These are phyloP conservation scores for Sonneratia caseolaris DNA, from an alignment of 345 rosid genomes.

Conservation along the genomic window DNA sequence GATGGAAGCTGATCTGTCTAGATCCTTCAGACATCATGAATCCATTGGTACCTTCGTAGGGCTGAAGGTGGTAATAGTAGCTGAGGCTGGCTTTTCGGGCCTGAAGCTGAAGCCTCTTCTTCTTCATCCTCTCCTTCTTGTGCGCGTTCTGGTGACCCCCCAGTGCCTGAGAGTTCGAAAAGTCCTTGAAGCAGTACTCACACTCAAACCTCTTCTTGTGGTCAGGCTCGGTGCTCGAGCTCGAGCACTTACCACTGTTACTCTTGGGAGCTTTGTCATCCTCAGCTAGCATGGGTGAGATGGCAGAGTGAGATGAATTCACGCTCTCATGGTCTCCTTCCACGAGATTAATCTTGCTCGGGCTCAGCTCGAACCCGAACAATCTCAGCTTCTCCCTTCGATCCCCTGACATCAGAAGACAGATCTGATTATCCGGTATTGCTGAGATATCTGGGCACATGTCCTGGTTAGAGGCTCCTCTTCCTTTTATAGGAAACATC, in stretches of 20 bases:
- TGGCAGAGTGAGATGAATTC: constrained; percentile 30
- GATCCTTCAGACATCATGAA: constrained; percentile 1
- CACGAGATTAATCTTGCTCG: not conserved
- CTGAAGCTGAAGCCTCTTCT: constrained; percentile 86
- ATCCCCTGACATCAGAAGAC: constrained; percentile 16
- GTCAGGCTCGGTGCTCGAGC: not conserved
- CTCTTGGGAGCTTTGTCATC: not conserved
- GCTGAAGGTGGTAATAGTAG: constrained; percentile 49
- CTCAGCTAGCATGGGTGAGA: not conserved
- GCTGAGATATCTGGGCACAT: not conserved
- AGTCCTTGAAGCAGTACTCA: constrained; percentile 79
- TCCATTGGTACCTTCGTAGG: not conserved
- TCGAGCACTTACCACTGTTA: not conserved
- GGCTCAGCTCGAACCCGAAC: constrained; percentile 73
- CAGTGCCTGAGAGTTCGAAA: constrained; percentile 85
- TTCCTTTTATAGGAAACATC: constrained; percentile 5
- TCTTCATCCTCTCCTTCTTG: constrained; percentile 89
- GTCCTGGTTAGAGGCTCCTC: not conserved
- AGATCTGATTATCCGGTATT: not conserved
- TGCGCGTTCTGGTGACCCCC: constrained; percentile 99
- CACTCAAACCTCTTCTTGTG: constrained; percentile 71
- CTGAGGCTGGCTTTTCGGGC: constrained; percentile 72
- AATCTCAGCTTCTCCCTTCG: constrained; percentile 30
- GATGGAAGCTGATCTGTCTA: constrained; percentile 51
- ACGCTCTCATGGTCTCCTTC: constrained; percentile 59